Evolutionary conservation across 2,329 filamentous ascomycete species (phyloP).

Genomic region (Dactylellina sp.): DNA sequence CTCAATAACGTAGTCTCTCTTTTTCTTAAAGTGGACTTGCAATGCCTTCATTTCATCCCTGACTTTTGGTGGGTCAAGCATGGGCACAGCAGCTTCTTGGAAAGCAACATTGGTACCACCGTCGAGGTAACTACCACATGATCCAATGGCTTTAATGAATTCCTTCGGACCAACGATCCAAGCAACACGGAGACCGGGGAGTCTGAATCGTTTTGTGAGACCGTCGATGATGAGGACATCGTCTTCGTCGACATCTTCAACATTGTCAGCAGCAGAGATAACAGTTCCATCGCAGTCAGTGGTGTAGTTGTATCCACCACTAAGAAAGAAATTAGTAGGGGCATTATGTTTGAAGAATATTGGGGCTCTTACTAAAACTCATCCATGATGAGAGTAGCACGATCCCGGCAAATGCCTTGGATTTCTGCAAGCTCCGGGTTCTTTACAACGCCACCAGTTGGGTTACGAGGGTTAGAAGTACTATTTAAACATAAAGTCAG

Average conservation of each 20-base stretch:
- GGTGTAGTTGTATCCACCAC: constrained; percentile 88
- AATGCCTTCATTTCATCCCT: constrained; percentile 87
- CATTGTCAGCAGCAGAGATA: constrained; percentile 88
- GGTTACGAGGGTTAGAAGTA: constrained; percentile 95
- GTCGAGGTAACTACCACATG: constrained; percentile 92
- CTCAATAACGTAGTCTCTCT: constrained; percentile 89
- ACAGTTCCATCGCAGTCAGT: constrained; percentile 89
- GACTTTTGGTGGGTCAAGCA: constrained; percentile 89
- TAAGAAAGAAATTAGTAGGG: constrained; percentile 15
- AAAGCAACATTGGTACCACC: constrained; percentile 95
- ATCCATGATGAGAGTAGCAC: constrained; percentile 91
- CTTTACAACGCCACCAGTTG: constrained; percentile 86
- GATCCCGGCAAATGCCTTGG: constrained; percentile 89
- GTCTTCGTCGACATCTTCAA: constrained; percentile 68
- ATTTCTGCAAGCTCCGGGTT: constrained; percentile 89
- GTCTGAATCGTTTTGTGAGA: constrained; percentile 93
- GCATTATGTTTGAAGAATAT: neutral
- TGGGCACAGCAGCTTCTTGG: constrained; percentile 90
- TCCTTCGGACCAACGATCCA: constrained; percentile 97
- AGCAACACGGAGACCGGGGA: constrained; percentile 95
- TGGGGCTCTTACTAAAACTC: constrained; percentile 82
- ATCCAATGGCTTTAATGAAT: constrained; percentile 92
- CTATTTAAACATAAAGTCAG: constrained; percentile 27
- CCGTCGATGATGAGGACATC: constrained; percentile 96
- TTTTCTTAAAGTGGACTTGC: constrained; percentile 88